phyloP scores from a whole-genome alignment of 1,139 yeast genomes.

The Pneumocystis wakefieldiae region DNA sequence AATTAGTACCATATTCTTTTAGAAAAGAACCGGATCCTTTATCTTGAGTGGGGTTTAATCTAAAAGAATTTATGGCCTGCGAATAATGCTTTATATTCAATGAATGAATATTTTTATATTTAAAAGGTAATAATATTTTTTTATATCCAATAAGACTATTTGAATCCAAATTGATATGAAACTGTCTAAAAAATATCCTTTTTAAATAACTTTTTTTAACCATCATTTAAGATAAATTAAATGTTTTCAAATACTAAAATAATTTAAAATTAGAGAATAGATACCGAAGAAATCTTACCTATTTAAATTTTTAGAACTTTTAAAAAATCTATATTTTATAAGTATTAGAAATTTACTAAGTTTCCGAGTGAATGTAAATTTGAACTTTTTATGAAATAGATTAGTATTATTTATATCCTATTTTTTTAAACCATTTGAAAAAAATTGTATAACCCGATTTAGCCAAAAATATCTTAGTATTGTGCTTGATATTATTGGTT shows the following conservation, averaged over 20 bases:
- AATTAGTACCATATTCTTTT: conserved; percentile 73
- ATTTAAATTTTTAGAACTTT: too few relatives aligned
- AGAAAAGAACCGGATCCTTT: conserved; percentile 20
- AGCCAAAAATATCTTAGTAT: too few relatives aligned
- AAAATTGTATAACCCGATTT: too few relatives aligned
- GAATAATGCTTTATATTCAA: not conserved
- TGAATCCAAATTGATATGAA: not conserved
- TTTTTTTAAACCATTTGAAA: too few relatives aligned
- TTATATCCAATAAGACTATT: not conserved
- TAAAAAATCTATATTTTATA: too few relatives aligned
- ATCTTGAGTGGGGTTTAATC: not conserved
- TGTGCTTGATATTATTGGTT: too few relatives aligned
- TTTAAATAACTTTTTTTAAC: not conserved
- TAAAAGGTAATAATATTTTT: not conserved
- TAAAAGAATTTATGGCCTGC: not conserved
- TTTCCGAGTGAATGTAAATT: too few relatives aligned
- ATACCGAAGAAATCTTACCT: too few relatives aligned
- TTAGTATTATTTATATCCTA: too few relatives aligned
- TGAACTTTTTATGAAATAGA: too few relatives aligned
- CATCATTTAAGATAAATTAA: not conserved
- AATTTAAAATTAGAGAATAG: too few relatives aligned
- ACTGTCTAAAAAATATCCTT: not conserved
- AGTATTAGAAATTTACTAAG: too few relatives aligned
- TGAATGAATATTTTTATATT: not conserved
- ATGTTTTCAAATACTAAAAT: not conserved